phyloP scores from a whole-genome alignment of 1,284 basidiomycete genomes.

The Coriolopsis trogii region DNA sequence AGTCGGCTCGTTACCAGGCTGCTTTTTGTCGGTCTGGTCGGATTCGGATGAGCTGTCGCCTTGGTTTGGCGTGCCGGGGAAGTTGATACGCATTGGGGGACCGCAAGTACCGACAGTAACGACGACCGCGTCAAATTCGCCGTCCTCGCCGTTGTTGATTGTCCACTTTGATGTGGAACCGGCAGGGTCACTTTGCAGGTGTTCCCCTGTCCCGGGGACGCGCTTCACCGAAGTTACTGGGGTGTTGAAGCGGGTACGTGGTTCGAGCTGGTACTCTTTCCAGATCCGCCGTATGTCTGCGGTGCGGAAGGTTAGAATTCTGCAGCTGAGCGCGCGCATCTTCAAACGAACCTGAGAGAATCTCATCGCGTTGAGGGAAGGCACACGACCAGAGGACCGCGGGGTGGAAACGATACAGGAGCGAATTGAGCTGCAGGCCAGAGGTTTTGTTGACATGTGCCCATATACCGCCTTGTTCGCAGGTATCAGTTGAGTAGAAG shows the following conservation, averaged over 20 bases:
- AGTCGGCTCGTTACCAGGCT: constrained; percentile 24
- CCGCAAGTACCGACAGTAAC: constrained; percentile 11
- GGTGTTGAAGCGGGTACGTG: constrained; percentile 52
- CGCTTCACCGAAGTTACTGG: constrained; percentile 41
- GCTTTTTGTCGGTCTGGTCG: constrained; percentile 15
- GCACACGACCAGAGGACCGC: constrained; percentile 43
- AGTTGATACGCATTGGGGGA: constrained; percentile 41
- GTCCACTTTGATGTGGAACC: constrained; percentile 48
- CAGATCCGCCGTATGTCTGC: constrained; percentile 55
- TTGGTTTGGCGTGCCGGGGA: constrained; percentile 48
- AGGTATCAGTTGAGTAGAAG: constrained; percentile 5
- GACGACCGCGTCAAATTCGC: constrained; percentile 12
- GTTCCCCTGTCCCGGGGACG: constrained; percentile 20
- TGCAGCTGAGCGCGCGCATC: not conserved
- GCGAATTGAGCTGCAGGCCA: constrained; percentile 62
- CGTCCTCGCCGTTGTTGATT: constrained; percentile 35
- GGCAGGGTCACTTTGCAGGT: constrained; percentile 26
- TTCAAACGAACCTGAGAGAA: constrained; percentile 44
- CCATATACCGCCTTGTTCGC: constrained; percentile 57
- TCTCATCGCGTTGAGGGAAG: constrained; percentile 61
- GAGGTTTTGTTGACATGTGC: constrained; percentile 61
- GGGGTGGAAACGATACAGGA: constrained; percentile 60
- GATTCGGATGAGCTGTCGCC: constrained; percentile 5
- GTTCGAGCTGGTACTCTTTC: constrained; percentile 56
- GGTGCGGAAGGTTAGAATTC: not conserved